Evolutionary conservation across 2,329 filamentous ascomycete genomes (phyloP), one percentile per base, ranked within the genome.

Genomic region (Pseudogymnoascus sp.): DNA sequence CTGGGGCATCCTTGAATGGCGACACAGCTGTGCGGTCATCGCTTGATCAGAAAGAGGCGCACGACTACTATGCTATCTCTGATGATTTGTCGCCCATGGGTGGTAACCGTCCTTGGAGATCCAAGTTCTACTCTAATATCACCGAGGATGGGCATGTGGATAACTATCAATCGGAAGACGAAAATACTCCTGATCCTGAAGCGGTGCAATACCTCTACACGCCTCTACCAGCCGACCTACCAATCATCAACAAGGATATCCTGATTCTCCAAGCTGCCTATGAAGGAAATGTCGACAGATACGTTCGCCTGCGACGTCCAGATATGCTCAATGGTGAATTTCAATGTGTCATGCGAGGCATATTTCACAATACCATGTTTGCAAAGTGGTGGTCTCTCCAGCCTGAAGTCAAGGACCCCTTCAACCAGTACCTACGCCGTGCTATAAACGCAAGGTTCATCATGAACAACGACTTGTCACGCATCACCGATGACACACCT

Each of bases 261-360:
- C 67, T 78, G 1, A 75, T 78, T 11, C 64, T 69, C 3, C 70
- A 74, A 58, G 74, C 76, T 0, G 76, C 75, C 0, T 77, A 73
- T 16, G 62, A 69, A 0, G 76, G 76, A 2, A 70, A 79, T n/a
- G 63, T 78, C 3, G 75, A 79, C 49, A 72, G 75, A 3, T 79
- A 77, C 41, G 16, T 62, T 0, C 71, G 76, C 0, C 68, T 79
- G 0, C 66, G 69, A 11, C 59, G 69, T n/a, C 73, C 70, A 11
- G 19, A 49, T 7, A 60, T 66, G 61, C 59, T 72, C 3, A 4
- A 62, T 8, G 7, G 62, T 4, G 72, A 75, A 63, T 16, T 63
- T 4, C 8, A 38, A 12, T 69, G 68, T 49, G 63, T 72, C 4
- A 33, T 74, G 4, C 67, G 66, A 5, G 73, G 72, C 6, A 72